Base-by-base conservation (phyloP, 164 flowering plant genomes). In the Buxus sempervirens region DNA sequence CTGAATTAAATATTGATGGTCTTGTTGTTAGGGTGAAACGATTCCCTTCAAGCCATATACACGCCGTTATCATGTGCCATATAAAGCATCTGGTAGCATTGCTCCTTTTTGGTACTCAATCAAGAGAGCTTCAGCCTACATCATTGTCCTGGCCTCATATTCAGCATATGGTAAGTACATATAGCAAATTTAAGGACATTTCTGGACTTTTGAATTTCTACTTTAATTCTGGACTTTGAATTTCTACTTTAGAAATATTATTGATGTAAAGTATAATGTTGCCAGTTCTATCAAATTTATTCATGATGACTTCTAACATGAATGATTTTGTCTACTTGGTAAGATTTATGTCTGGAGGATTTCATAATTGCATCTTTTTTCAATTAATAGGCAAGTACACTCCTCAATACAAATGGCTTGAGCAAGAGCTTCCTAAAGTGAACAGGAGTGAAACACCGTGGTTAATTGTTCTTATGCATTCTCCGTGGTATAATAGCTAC, bases 361-460 rank as follows among this genome's bases (percentile, higher is more conserved):
- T 12, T 23, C 62, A 42, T 58, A 21, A 59, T 36, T 54, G 38
- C 38, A 32, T 7, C 7, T 32, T 32, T 3, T 32, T 32, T 32
- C 20, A 22, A 21, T 72, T 62, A 62, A 26, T 62, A 87, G 88
- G 79, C 21, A 85, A 77, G 68, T 88, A 84, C 78, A 90, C 92
- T 28, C 97, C 96, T 61, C 96, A 91, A 54, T 85, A 76, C 66
- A 73, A 65, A 63, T 90, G 96, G 97, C 83, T 90, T 26, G 73
- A 69, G 48, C 22, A 71, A 18, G 96, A 90, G 83, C 68, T 91
- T 1, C 81, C 83, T 0, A 91, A 84, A 62, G 96, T 90, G 28
- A 81, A 91, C 81, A 77, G 97, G 54, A 78, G 69, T 16, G 89
- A 86, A 74, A 91, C 97, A n/a, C 94, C 97, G 61, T 91, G 96